Evolutionary conservation across 495 filamentous ascomycete genomes (phyloP).

Genomic region (Aspergillus haitiensis): DNA sequence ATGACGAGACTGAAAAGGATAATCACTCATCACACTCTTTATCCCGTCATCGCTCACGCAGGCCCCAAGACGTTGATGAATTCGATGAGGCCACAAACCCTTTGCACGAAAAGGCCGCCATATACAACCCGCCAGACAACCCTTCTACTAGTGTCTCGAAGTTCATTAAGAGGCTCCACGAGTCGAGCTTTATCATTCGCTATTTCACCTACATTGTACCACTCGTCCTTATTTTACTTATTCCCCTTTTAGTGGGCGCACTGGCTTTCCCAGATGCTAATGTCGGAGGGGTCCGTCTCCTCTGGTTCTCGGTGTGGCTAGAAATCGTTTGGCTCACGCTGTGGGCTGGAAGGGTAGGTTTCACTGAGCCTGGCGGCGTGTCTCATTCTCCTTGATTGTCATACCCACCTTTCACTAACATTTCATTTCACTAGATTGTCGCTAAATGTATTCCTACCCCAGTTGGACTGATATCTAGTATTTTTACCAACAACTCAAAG

Average conservation of each 20-base stretch:
- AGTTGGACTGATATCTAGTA: conserved; percentile 65
- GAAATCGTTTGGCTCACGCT: conserved; percentile 90
- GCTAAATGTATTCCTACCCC: conserved; percentile 71
- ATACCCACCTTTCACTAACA: neutral
- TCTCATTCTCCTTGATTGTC: neutral
- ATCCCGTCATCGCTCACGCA: conserved; percentile 49
- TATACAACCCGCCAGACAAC: conserved; percentile 68
- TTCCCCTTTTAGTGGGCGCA: conserved; percentile 77
- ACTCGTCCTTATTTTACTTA: conserved; percentile 67
- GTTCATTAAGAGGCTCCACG: conserved; percentile 66
- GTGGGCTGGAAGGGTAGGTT: conserved; percentile 72
- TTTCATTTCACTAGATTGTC: conserved; percentile 54
- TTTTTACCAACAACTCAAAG: conserved; percentile 84
- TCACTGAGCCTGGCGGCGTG: neutral
- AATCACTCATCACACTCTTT: conserved; percentile 46
- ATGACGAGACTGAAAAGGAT: conserved; percentile 42
- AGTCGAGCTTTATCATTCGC: conserved; percentile 74
- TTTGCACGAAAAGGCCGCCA: conserved; percentile 65
- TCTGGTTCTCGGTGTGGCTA: conserved; percentile 96
- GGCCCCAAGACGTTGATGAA: conserved; percentile 69
- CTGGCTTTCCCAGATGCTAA: conserved; percentile 62
- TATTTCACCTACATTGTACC: conserved; percentile 89
- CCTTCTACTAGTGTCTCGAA: conserved; percentile 61
- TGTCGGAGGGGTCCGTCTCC: conserved; percentile 72
- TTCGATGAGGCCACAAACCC: conserved; percentile 79